A percentile compares a stretch with the other conserved stretches of the same genome.
Conservation (phyloP, 768 basidiomycete genomes). For the Collybia sp. region DNA sequence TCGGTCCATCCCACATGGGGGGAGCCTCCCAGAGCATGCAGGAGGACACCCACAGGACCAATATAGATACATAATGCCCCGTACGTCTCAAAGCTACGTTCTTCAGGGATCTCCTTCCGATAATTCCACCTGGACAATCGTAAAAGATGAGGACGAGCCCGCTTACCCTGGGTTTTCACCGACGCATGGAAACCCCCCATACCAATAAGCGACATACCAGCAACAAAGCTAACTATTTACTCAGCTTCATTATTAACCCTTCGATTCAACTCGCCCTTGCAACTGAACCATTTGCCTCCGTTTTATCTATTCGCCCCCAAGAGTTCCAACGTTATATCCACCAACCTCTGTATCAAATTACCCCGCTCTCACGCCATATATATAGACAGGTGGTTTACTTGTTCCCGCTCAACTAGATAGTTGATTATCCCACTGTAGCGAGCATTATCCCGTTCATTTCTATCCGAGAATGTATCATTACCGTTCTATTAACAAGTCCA, state of each 20-base stretch:
- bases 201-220: conserved; percentile 9
- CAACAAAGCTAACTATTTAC: neutral
- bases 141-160: conserved; percentile 26
- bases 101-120: conserved; percentile 4
- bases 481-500: neutral
- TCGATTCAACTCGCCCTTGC: conserved; percentile 1
- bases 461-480: conserved; percentile 16
- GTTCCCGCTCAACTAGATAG: too few relatives aligned
- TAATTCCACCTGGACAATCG: conserved; percentile 10
- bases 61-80: conserved; percentile 30
- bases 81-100: conserved; percentile 3
- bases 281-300: too few relatives aligned
- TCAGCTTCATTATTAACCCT: neutral
- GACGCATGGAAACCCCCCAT: conserved; percentile 16
- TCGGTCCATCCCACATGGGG: conserved; percentile 22
- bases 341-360: too few relatives aligned
- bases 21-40: conserved; percentile 27
- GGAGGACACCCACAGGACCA: conserved; percentile 25
- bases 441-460: neutral
- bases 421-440: conserved; percentile 3
- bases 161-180: conserved; percentile 14
- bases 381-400: too few relatives aligned
- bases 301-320: too few relatives aligned
- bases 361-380: too few relatives aligned
- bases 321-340: too few relatives aligned